These are phyloP conservation scores for Chalaropsis thielavioides DNA, from an alignment of 2,329 filamentous ascomycete genomes.

Conservation along the genomic window DNA sequence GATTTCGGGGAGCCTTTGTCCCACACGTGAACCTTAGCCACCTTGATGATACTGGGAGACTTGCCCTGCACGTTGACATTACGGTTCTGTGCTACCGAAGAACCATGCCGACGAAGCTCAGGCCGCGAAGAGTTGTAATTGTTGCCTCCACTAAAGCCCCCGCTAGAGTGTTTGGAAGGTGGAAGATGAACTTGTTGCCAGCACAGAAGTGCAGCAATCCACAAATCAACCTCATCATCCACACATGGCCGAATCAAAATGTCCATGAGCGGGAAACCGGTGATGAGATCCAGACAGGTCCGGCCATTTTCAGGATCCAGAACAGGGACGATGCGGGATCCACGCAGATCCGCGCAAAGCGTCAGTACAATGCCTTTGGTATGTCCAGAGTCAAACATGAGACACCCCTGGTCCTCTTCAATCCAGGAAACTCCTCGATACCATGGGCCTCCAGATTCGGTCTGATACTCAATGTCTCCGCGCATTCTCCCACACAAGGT, in stretches of 20 bases:
- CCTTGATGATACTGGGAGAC: slow-evolving; percentile 69
- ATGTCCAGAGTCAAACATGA: slow-evolving; percentile 54
- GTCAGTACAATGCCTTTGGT: slow-evolving; percentile 10
- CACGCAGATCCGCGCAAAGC: slow-evolving; percentile 14
- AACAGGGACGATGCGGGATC: slow-evolving; percentile 26
- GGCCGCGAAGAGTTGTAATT: slow-evolving; percentile 27
- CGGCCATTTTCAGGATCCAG: slow-evolving; percentile 12
- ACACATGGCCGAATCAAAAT: slow-evolving; percentile 51
- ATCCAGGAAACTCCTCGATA: slow-evolving; percentile 60
- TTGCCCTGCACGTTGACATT: slow-evolving; percentile 17
- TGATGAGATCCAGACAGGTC: slow-evolving; percentile 14
- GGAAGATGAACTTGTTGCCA: slow-evolving; percentile 63
- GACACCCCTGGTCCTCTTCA: slow-evolving; percentile 56
- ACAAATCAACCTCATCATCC: slow-evolving; percentile 56
- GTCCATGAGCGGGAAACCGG: slow-evolving; percentile 25
- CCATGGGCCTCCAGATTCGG: slow-evolving; percentile 48
- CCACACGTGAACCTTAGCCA: slow-evolving; percentile 83
- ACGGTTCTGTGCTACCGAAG: background rate
- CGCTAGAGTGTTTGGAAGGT: slow-evolving; percentile 38
- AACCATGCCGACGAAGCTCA: slow-evolving; percentile 30
- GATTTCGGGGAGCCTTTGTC: slow-evolving; percentile 53
- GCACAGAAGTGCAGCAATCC: slow-evolving; percentile 66
- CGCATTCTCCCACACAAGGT: slow-evolving; percentile 65
- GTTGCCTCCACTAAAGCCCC: slow-evolving; percentile 22
- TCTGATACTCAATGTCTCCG: slow-evolving; percentile 60